Base-by-base conservation (phyloP, 2,329 filamentous ascomycete genomes). In the Aspergillus vadensis region DNA sequence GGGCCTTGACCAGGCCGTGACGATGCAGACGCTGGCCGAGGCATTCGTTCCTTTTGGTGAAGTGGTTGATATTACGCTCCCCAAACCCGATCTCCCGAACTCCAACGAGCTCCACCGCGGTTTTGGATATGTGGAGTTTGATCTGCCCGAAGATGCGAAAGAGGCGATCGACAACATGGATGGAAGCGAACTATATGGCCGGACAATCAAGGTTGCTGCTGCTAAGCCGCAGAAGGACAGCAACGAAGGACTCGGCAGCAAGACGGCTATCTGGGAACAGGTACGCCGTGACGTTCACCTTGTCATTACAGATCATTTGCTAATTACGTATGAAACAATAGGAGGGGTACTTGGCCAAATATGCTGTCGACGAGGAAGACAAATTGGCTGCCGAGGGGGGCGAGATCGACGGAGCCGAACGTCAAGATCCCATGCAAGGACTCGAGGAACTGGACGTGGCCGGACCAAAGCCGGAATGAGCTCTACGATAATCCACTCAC, bases 111-210 rank as follows among this genome's bases (percentile, higher is more conserved):
- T 87, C 30, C 95, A 99, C 76, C 85, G 93, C 55, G 95, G 96
- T 0, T 99, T 98, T 76, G 95, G 93, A 60, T 98, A 99, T 74
- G 91, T 99, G 54, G 95, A 99, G 73, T 99, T 91, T 72, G 92
- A 97, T 70, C 85, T 92, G 59, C 84, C 87, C 12, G 86, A 89
- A 59, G 95, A 99, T 77, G 94, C 93, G 27, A 88, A 88, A 71
- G 94, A 98, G 78, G 95, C 95, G 54, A 97, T 99, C 75, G 92
- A 98, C 82, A 99, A 99, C 74, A 98, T 99, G 94, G 92, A 99
- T 74, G 92, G 97, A 75, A 90, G 93, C 62, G 94, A 98, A 79
- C 85, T 99, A 49, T 98, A 94, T 74, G 96, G 95, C 10, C 87
- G 91, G 61, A 89, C 95, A 14, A 89, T 99, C 75, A 97, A 93